Conservation (phyloP, 257 asterid genomes). For the Euphrasia confusa region DNA sequence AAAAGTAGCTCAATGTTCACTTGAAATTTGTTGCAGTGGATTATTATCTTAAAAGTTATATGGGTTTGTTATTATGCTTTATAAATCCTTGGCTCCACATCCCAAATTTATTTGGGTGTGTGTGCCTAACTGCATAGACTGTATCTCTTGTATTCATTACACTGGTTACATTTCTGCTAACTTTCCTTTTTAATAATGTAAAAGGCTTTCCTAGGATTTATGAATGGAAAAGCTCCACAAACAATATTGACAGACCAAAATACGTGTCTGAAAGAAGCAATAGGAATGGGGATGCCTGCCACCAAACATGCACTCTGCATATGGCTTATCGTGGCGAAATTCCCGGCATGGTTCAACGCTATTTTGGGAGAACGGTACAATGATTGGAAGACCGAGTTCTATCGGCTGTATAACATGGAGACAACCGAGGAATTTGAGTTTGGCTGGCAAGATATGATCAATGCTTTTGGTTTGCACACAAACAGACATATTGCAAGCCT, state of each 20-base stretch:
- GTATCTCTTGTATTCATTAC: slow-evolving; percentile 15
- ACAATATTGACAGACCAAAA: slow-evolving; percentile 91
- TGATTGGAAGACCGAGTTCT: slow-evolving; percentile 92
- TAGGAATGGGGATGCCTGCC: slow-evolving; percentile 76
- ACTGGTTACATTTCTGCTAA: slow-evolving; percentile 20
- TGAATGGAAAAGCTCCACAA: slow-evolving; percentile 94
- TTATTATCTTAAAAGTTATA: too few relatives aligned
- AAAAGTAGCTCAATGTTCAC: too few relatives aligned
- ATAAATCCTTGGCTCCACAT: too few relatives aligned
- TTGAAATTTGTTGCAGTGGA: too few relatives aligned
- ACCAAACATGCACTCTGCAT: slow-evolving; percentile 94
- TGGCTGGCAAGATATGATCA: slow-evolving; percentile 95
- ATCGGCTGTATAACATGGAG: slow-evolving; percentile 83
- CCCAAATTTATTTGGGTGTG: too few relatives aligned
- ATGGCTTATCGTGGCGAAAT: slow-evolving; percentile 88
- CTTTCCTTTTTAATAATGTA: slow-evolving; percentile 23
- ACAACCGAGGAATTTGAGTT: slow-evolving; percentile 72
- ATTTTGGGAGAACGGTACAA: slow-evolving; percentile 87
- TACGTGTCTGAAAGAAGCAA: slow-evolving; percentile 88
- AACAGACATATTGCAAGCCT: slow-evolving; percentile 83
- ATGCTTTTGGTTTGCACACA: slow-evolving; percentile 74
- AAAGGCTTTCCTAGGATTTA: slow-evolving; percentile 78
- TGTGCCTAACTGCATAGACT: too few relatives aligned
- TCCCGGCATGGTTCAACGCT: slow-evolving; percentile 97
- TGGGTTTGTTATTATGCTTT: too few relatives aligned